These are phyloP conservation scores for Yamadazyma ubonensis DNA, from an alignment of 805 yeast genomes.

Conservation along the genomic window DNA sequence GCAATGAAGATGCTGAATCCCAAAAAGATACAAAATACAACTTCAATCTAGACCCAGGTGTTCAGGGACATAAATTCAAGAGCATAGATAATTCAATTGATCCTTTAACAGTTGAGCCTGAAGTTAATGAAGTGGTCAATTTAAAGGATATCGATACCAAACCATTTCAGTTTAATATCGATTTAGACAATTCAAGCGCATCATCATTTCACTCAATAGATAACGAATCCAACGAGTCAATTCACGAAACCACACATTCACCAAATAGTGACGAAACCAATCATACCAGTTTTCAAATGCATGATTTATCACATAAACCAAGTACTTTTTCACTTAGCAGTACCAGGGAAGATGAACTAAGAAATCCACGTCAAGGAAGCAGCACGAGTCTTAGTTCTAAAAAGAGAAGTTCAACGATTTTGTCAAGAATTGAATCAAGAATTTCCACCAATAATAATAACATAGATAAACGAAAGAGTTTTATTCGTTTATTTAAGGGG, in stretches of 20 bases:
- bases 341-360: not conserved
- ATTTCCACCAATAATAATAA: not conserved
- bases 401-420: conserved; percentile 8
- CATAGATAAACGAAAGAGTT: conserved; percentile 17
- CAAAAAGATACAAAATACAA: not conserved
- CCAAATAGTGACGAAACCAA: conserved; percentile 8
- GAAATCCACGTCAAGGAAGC: not conserved
- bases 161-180: conserved; percentile 15
- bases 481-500: conserved; percentile 17
- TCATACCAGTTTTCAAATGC: conserved; percentile 10
- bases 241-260: conserved; percentile 1
- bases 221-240: conserved; percentile 3
- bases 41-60: conserved; percentile 4
- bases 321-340: conserved; percentile 2
- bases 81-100: conserved; percentile 4
- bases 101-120: conserved; percentile 10
- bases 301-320: conserved; percentile 5
- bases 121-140: conserved; percentile 11
- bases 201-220: conserved; percentile 12
- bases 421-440: conserved; percentile 10
- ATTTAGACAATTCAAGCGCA: conserved; percentile 8
- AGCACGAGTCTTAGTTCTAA: not conserved
- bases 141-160: conserved; percentile 12
- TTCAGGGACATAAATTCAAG: not conserved
- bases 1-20: no score